Percentiles rank a stretch among this genome's conserved stretches.
These are phyloP conservation scores for Tolypocladium tropicale DNA, from an alignment of 2,329 filamentous ascomycete species.

Conservation along the genomic window DNA sequence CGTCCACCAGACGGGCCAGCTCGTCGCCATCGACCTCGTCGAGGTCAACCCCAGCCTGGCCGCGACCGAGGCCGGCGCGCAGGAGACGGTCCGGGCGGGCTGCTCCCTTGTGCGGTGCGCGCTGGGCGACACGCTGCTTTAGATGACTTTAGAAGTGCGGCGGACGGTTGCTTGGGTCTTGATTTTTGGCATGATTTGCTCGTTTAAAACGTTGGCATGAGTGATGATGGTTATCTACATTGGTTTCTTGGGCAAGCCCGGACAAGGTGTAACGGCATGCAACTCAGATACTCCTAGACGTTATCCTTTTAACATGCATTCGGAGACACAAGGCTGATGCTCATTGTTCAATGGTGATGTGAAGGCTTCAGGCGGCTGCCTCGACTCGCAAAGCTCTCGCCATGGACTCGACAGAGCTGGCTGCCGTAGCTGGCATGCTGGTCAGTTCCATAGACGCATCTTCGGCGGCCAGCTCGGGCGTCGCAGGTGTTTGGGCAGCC, in stretches of 20 bases:
- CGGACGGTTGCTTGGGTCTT: neutral
- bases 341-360: neutral
- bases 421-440: neutral
- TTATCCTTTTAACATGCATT: neutral
- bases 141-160: constrained; percentile 1
- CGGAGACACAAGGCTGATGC: neutral
- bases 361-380: neutral
- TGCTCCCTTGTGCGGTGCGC: constrained; percentile 88
- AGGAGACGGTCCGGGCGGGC: constrained; percentile 81
- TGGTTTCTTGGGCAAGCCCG: neutral
- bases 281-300: neutral
- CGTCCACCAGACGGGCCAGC: constrained; percentile 68
- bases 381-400: neutral
- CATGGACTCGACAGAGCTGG: neutral
- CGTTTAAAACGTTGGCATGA: neutral
- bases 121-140: constrained; percentile 83
- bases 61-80: constrained; percentile 53
- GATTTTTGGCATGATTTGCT: neutral
- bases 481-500: neutral
- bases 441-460: neutral
- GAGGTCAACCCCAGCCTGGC: constrained; percentile 71
- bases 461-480: neutral
- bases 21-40: constrained; percentile 73
- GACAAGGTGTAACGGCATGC: neutral
- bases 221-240: neutral